These are phyloP conservation scores for Fragilaria radians DNA, from an alignment of 108 stramenopile genomes.

Conservation along the genomic window DNA sequence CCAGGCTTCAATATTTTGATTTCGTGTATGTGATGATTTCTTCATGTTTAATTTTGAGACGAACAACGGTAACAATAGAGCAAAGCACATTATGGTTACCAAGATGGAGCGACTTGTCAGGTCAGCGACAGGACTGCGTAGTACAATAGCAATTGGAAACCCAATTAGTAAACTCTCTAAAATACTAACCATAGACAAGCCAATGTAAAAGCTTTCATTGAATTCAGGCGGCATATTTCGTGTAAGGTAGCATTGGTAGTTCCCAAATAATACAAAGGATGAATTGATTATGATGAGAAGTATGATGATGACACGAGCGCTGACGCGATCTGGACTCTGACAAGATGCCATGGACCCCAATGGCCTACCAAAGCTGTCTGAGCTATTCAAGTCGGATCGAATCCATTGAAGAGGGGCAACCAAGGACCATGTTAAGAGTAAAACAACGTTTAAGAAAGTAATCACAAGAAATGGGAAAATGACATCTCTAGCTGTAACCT, in stretches of 20 bases:
- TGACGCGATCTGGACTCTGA: background rate
- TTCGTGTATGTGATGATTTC: background rate
- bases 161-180: slow-evolving; percentile 40
- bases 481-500: background rate
- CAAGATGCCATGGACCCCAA: background rate
- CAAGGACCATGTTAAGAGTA: background rate
- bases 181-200: slow-evolving; percentile 33
- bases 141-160: slow-evolving; percentile 32
- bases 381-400: background rate
- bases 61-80: slow-evolving; percentile 40
- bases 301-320: background rate
- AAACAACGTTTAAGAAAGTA: background rate
- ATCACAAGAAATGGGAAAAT: background rate
- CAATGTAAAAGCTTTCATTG: slow-evolving; percentile 33
- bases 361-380: background rate
- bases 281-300: slow-evolving; percentile 16
- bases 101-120: slow-evolving; percentile 22
- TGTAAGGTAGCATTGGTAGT: slow-evolving; percentile 37
- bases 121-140: slow-evolving; percentile 10
- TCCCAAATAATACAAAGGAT: slow-evolving; percentile 20
- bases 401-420: background rate
- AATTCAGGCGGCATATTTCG: slow-evolving; percentile 41
- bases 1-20: background rate
- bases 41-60: slow-evolving; percentile 30
- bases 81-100: slow-evolving; percentile 27